A percentile compares a stretch with the other conserved stretches of the same genome.
These are phyloP conservation scores for Backusella westeae DNA, from an alignment of 192 early-diverging fungal species.

Conservation along the genomic window DNA sequence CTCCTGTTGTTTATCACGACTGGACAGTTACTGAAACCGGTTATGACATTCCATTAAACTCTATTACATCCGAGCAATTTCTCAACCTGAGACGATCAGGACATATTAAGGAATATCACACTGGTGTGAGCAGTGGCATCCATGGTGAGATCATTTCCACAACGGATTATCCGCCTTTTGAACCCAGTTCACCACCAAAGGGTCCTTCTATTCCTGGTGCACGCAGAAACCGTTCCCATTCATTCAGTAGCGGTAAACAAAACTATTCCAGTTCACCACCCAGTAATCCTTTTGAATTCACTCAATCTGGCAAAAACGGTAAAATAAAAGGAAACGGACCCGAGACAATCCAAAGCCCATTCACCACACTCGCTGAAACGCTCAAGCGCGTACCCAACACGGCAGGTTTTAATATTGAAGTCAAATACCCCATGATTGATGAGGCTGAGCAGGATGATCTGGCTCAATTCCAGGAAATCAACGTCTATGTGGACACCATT, in stretches of 20 bases:
- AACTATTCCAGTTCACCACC: background rate
- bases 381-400: constrained; percentile 68
- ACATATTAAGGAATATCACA: constrained; percentile 40
- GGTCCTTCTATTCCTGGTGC: constrained; percentile 9
- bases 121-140: constrained; percentile 26
- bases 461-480: constrained; percentile 71
- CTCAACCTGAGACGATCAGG: constrained; percentile 50
- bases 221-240: constrained; percentile 41
- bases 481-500: constrained; percentile 84
- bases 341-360: constrained; percentile 83
- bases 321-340: constrained; percentile 76
- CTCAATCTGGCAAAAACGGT: constrained; percentile 27
- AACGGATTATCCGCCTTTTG: background rate
- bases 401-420: constrained; percentile 92
- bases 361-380: constrained; percentile 79
- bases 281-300: constrained; percentile 8
- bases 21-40: constrained; percentile 80
- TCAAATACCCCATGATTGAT: constrained; percentile 94
- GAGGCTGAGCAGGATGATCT: constrained; percentile 82
- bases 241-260: constrained; percentile 27
- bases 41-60: constrained; percentile 63
- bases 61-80: constrained; percentile 72
- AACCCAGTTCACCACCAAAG: background rate
- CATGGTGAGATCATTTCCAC: constrained; percentile 23
- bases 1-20: constrained; percentile 91